Evolutionary conservation across 345 rosid species (phyloP), one percentile per base, ranked within the genome.

Genomic region (Corchorus olitorius): DNA sequence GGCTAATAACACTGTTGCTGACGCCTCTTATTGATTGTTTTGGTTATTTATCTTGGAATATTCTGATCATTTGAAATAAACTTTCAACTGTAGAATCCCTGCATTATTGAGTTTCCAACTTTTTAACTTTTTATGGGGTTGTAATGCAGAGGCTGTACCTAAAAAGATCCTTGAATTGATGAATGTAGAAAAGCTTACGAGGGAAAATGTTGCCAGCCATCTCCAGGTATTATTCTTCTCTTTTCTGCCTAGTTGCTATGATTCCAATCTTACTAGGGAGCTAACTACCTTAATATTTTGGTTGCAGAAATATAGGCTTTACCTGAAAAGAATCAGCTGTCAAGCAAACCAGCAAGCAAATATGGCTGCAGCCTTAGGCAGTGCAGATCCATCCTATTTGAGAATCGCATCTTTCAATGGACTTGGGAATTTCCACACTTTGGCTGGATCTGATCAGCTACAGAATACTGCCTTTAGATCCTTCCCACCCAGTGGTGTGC

Each of bases 131-230:
- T 73, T 35, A 19, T 1, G 9, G 43, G 39, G 45, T 70, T 71
- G 33, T 70, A 72, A 66, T 84, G 87, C 91, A 96, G 99, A 94
- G 85, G 98, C 98, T 70, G 98, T 94, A 75, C 99, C 99, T 2
- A 96, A 96, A 83, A 92, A 90, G 88, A 94, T 96, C 76, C 94
- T 96, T 41, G 97, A 93, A 79, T 71, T 93, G 72, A 96, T 96
- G 99, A 89, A 91, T 80, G 98, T 89, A 72, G 98, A 89, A 71
- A 89, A 89, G 65, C 92, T 94, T 56, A 91, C 96, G 54, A 88
- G 98, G 81, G 99, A 94, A 82, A 93, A 94, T 73, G 97, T 94
- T 39, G 98, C 97, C 58, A 94, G 99, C 84, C 99, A 94, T 81
- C 93, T 94, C 78, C 98, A 94, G 98, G 98, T 82, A 78, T 35